These are phyloP conservation scores for Myxozyma monticola DNA, from an alignment of 805 yeast genomes.

Conservation along the genomic window DNA sequence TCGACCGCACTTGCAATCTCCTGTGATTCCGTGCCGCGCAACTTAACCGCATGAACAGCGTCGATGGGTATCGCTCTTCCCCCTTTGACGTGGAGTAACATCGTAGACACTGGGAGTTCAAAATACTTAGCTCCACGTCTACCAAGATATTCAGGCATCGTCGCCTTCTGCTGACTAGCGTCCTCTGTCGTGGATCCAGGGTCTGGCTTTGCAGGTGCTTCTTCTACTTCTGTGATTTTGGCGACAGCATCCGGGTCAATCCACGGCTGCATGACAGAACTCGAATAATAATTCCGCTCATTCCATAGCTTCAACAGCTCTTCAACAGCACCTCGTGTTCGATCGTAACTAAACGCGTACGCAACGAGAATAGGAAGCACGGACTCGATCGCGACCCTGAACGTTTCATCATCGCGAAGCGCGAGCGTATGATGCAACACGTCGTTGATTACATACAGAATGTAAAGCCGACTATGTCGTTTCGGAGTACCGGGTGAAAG, in stretches of 20 bases:
- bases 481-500: conserved; percentile 5
- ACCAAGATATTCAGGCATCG: conserved; percentile 24
- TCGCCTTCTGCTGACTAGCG: background rate
- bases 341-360: conserved; percentile 14
- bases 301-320: conserved; percentile 24
- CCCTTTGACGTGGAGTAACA: conserved; percentile 14
- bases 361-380: conserved; percentile 15
- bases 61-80: conserved; percentile 2
- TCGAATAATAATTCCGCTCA: conserved; percentile 7
- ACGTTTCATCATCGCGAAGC: background rate
- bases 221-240: background rate
- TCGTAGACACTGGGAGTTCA: conserved; percentile 30
- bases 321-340: conserved; percentile 5
- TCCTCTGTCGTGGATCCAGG: background rate
- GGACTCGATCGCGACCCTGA: conserved; percentile 6
- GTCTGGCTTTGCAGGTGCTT: background rate
- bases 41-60: conserved; percentile 5
- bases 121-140: conserved; percentile 9
- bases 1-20: conserved; percentile 11
- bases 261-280: conserved; percentile 1
- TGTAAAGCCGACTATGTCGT: conserved; percentile 16
- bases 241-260: conserved; percentile 5
- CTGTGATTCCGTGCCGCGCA: conserved; percentile 1
- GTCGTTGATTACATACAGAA: conserved; percentile 29
- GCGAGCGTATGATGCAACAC: conserved; percentile 10